Percentiles rank a stretch among this genome's conserved stretches.
Evolutionary conservation across 1,284 basidiomycete species (phyloP).

Genomic region (Schizopora paradoxa): DNA sequence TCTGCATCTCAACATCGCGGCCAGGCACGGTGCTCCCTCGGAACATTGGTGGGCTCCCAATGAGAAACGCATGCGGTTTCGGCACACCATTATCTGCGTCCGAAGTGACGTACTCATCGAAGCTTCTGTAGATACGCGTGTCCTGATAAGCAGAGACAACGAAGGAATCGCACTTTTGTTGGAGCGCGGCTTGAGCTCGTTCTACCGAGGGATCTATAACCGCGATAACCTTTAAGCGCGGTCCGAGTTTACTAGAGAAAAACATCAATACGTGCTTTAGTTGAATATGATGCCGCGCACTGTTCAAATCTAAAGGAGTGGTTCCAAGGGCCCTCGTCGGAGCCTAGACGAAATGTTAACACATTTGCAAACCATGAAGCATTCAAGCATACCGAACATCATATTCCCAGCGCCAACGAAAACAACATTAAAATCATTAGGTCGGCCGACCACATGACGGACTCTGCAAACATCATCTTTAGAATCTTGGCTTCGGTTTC

Average conservation of each 20-base stretch:
- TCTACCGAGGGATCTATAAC: conserved; percentile 88
- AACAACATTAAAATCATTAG: conserved; percentile 81
- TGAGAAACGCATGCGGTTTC: conserved; percentile 72
- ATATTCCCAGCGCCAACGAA: conserved; percentile 93
- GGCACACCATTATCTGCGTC: conserved; percentile 58
- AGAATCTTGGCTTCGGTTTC: not conserved
- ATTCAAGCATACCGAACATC: conserved; percentile 70
- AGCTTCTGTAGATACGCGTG: conserved; percentile 82
- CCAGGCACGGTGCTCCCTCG: conserved; percentile 76
- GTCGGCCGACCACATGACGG: conserved; percentile 37
- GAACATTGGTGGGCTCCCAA: conserved; percentile 93
- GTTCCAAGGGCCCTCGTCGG: conserved; percentile 86
- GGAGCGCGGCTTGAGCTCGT: conserved; percentile 76
- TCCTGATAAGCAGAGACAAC: conserved; percentile 91
- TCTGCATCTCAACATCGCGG: conserved; percentile 85
- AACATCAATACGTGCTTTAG: not conserved
- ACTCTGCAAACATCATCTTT: too few relatives aligned
- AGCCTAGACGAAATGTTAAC: conserved; percentile 41
- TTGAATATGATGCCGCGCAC: conserved; percentile 37
- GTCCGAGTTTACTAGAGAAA: conserved; percentile 81
- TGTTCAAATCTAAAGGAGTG: conserved; percentile 94
- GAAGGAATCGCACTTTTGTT: conserved; percentile 91
- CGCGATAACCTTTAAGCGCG: conserved; percentile 92
- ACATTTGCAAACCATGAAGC: conserved; percentile 4
- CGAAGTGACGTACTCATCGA: conserved; percentile 81